Evolutionary conservation across 2,329 filamentous ascomycete species (phyloP), one percentile per base, ranked within the genome.

Genomic region (Colletotrichum eleusines): DNA sequence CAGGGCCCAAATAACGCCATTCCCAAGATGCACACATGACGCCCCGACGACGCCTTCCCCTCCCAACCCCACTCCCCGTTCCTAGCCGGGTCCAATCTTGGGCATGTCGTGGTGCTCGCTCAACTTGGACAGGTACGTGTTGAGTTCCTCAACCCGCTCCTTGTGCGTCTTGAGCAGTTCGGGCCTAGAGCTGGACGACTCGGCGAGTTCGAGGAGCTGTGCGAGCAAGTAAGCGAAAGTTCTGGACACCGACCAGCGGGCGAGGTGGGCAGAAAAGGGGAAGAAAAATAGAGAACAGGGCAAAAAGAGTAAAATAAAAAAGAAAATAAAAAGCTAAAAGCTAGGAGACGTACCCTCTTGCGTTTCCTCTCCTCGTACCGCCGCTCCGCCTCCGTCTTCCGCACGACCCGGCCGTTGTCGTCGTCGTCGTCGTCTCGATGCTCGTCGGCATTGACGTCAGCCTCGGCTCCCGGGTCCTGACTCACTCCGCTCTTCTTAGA

Each of bases 31-130:
- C 40, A 42, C 28, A 61, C 26, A 11, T 26, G 55, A n/a, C 16
- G 35, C 18, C 14, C 55, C 14, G 18, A 31, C 20, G 40, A 44
- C 44, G 44, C 44, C 8, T 23, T 46, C n/a, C n/a, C 44, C 44
- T 5, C n/a, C 9, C n/a, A 1, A 8, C 3, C 16, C 8, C 42
- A 53, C 5, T 38, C 20, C n/a, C 9, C 33, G 1, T 20, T 9
- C 18, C 58, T 54, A 90, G 48, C 88, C 88, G 0, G 88, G 88
- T 14, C 88, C 88, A 67, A 90, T 90, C 83, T 89, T 90, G 76
- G 88, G 88, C 95, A 99, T 99, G 80, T 99, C 96, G 81, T 99
- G 95, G 83, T 99, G 96, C 82, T 99, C 96, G 82, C 94, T 97
- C 77, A 99, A 82, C 74, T 91, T 92, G 74, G 94, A 96, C 44